A percentile compares a stretch with the other conserved stretches of the same genome.
Evolutionary conservation across 495 filamentous ascomycete species (phyloP).

Genomic region (Cercophora scortea): DNA sequence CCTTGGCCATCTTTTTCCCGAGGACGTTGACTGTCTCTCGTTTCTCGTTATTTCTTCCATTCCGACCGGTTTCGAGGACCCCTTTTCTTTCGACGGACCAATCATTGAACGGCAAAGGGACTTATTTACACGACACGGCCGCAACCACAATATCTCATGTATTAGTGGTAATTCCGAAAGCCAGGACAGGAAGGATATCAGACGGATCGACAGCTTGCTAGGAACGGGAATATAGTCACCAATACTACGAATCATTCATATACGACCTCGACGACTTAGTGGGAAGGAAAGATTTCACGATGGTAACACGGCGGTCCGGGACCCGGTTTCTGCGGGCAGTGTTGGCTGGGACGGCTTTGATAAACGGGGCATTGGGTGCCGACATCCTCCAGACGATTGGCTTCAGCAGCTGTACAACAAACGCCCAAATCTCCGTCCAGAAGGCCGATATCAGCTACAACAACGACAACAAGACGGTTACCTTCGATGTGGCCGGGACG

Average conservation of each 20-base stretch:
- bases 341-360: constrained; percentile 25
- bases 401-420: constrained; percentile 64
- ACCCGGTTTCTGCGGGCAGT: constrained; percentile 25
- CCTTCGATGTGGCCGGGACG: constrained; percentile 77
- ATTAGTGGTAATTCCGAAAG: background rate
- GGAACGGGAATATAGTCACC: background rate
- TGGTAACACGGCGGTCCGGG: constrained; percentile 10
- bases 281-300: background rate
- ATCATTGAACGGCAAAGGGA: background rate
- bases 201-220: background rate
- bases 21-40: constrained; percentile 20
- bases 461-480: constrained; percentile 58
- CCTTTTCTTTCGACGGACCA: background rate
- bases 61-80: constrained; percentile 20
- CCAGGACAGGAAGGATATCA: background rate
- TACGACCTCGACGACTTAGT: too few relatives aligned
- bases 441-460: constrained; percentile 74
- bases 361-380: constrained; percentile 40
- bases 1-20: constrained; percentile 33
- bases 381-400: constrained; percentile 75
- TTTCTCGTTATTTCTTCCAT: constrained; percentile 9
- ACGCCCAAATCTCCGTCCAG: constrained; percentile 61
- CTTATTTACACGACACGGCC: background rate
- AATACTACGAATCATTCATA: background rate
- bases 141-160: background rate